These are phyloP conservation scores for Mycosarcoma maydis DNA, from an alignment of 1,284 basidiomycete species.

Conservation along the genomic window DNA sequence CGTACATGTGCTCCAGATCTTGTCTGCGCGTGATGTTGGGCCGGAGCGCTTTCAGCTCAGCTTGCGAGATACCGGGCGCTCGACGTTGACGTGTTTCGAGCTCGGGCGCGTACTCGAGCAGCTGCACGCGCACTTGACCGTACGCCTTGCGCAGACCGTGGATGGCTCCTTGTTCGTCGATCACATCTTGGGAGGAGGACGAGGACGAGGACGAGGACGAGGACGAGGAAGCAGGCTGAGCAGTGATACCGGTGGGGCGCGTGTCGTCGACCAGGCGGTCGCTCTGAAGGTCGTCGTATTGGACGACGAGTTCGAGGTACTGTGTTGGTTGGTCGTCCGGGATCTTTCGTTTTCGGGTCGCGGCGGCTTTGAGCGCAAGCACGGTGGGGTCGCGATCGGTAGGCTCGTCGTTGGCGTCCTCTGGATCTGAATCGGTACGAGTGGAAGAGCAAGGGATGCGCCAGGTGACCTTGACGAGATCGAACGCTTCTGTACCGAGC, in stretches of 20 bases:
- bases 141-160: constrained; percentile 21
- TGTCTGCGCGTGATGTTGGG: constrained; percentile 15
- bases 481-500: constrained; percentile 41
- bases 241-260: constrained; percentile 16
- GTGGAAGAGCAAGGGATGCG: constrained; percentile 22
- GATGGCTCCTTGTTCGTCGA: constrained; percentile 5
- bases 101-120: constrained; percentile 40
- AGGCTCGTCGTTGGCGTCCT: constrained; percentile 3
- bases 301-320: constrained; percentile 35
- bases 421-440: background rate
- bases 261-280: constrained; percentile 41
- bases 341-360: constrained; percentile 20
- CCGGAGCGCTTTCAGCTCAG: constrained; percentile 28
- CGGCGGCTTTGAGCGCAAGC: constrained; percentile 13
- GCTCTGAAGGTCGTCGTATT: constrained; percentile 39
- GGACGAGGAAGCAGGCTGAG: background rate
- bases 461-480: constrained; percentile 47
- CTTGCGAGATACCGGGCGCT: constrained; percentile 24
- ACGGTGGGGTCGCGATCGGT: constrained; percentile 16
- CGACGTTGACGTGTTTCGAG: constrained; percentile 29
- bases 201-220: too few species aligned
- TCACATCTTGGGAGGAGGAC: background rate
- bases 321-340: constrained; percentile 22
- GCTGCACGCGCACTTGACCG: constrained; percentile 30
- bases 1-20: constrained; percentile 37